Evolutionary conservation across 257 asterid species (phyloP), one percentile per base, ranked within the genome.

Genomic region (Linderniella brevidens): DNA sequence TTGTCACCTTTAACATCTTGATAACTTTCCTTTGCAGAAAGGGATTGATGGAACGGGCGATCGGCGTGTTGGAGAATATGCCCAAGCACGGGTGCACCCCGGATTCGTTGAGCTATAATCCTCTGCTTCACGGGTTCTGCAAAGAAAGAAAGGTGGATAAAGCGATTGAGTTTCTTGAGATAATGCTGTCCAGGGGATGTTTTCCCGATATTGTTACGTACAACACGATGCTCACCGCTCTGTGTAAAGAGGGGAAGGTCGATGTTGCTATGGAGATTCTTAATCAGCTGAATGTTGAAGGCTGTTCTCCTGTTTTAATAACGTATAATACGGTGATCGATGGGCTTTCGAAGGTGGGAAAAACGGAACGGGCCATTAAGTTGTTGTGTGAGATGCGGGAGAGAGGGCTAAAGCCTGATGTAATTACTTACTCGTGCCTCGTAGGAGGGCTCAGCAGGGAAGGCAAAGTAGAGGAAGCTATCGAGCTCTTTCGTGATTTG

Each of bases 181-280:
- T 68, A 49, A 86, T 86, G 96, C 73, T 82, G 11, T 62, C 81
- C 4, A 61, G 86, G 41, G 92, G 92, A 4, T 86, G 94, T 52
- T 74, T 81, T 57, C 96, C 96, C 7, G 92, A 86, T 59, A 81
- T 78, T 9, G 96, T 86, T 61, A 86, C 96, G 13, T 86, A 86
- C 38, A 86, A 81, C 41, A 81, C 94, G 1, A 35, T 86, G 72
- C 92, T 86, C 59, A 74, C 92, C 0, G 92, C 92, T 17, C 66
- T 86, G 17, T 81, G 96, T 70, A 86, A 72, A 73, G 92, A 86
- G 0, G 90, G 92, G 58, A 78, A 76, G 64, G 94, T 68, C 56
- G 92, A 76, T 59, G 47, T 68, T 55, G 94, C 96, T 8, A 80
- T 86, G 3, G 90, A 74, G 66, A 68, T 86, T 43, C 88, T 86